Base-by-base conservation (phyloP, 805 yeast genomes). In the Candida hungchunana region DNA sequence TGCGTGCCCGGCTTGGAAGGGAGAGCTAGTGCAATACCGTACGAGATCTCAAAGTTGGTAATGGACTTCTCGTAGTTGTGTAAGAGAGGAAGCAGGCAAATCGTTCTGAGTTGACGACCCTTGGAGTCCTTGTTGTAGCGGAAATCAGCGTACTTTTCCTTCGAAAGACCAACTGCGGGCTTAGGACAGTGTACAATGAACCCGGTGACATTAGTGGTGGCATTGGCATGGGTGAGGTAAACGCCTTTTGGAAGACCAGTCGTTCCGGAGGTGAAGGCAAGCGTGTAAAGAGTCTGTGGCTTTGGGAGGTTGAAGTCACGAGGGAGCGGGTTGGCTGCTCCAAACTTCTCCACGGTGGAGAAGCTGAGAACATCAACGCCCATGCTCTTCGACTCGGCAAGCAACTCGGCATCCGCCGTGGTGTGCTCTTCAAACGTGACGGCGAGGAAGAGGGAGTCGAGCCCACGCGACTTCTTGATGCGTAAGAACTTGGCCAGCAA, bases 171-270 rank as follows among this genome's bases (percentile, higher is more conserved):
- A 11, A 45, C 31, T 2, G 55, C 53, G 12, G 58, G 55, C 25
- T 51, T 53, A 6, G 58, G 56, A 23, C 48, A 42, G 25, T 52
- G 52, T 7, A 55, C 45, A 10, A 51, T 44, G 36, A 51, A 53
- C 14, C 53, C 57, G 6, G 60, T 49, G 17, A 57, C 48, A 36
- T 66, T 66, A 18, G 69, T 53, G 10, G 62, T 62, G 13, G 75
- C 67, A 45, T 75, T 77, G 26, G 55, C 58, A 44, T 82, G 87
- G n/a, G 77, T 67, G 39, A 80, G 60, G 32, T 76, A 73, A 14
- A 73, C 82, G 14, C 83, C 83, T 54, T 77, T 77, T 20, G 83
- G 83, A 23, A 68, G 56, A 3, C 82, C 81, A 2, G 82, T 74
- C 4, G 83, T 77, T 11, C 83, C 83, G 0, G 81, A 75, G 6